Evolutionary conservation across 768 basidiomycete species (phyloP), one percentile per base, ranked within the genome.

Genomic region (Saitozyma sp.): DNA sequence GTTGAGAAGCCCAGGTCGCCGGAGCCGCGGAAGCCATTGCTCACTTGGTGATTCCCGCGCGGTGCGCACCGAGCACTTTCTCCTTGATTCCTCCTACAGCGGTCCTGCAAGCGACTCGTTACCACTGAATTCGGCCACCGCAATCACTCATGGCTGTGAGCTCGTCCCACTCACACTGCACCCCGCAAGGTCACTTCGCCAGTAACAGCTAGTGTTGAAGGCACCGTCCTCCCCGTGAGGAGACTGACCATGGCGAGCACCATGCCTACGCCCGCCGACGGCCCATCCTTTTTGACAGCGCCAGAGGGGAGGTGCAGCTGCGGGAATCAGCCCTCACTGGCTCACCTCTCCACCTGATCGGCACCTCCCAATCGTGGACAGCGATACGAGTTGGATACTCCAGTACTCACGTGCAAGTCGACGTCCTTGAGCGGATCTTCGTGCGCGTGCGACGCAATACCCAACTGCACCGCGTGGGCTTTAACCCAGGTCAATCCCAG

Each of bases 251-350:
- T 85, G 5, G 93, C 92, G 69, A 92, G 89, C 2, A 87, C 86
- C 86, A 94, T 92, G 0, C 90, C 90, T 20, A 94, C 83, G 2
- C 92, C 92, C 0, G 92, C 92, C 72, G 89, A 91, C 0, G 92
- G 92, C 0, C 93, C 92, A 71, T 95, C 92, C 81, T 95, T 96
- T 84, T 88, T 91, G 78, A 92, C 89, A 2, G 91, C 89, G 0
- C 93, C 94, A 0, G 89, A 85, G 0, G 93, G 94, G 9, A 95
- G 82, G 74, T 96, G 93, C 14, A 93, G 81, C 70, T 69, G 41
- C 45, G 45, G n/a, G 45, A 17, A 50, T 63, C 42, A 58, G 56
- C 41, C 5, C 20, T 17, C 7, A 19, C 40, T 45, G 16, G 14
- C 19, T 48, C 3, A 48, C 19, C 46, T 48, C 46, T 48, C 46